Evolutionary conservation across 345 rosid genomes (phyloP).

Genomic region (Eucalyptus leucophloia): DNA sequence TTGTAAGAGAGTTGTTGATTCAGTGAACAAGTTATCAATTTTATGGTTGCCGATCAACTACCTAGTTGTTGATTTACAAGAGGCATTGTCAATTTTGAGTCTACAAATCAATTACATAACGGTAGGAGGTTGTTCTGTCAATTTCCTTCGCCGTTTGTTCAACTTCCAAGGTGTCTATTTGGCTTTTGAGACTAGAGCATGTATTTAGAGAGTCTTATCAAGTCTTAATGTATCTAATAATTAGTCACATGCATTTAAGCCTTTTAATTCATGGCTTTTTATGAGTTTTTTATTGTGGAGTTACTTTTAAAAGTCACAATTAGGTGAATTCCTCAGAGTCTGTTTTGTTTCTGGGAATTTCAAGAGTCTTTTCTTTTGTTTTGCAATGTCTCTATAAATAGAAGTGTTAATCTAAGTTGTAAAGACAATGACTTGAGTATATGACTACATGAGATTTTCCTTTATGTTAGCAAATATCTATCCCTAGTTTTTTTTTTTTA

Average conservation of each 20-base stretch:
- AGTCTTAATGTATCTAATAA: not conserved
- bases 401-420: not conserved
- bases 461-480: not conserved
- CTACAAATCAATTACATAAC: not conserved
- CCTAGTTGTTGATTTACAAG: not conserved
- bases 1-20: not conserved
- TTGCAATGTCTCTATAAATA: not conserved
- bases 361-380: not conserved
- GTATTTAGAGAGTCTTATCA: not conserved
- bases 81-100: not conserved
- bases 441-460: not conserved
- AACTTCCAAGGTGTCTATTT: not conserved
- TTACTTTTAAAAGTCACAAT: not conserved
- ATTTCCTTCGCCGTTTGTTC: not conserved
- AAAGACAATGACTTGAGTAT: not conserved
- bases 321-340: not conserved
- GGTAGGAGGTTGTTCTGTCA: not conserved
- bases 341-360: not conserved
- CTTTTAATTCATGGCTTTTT: too few relatives aligned
- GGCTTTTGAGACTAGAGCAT: not conserved
- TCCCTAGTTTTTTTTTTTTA: not conserved
- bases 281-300: not conserved
- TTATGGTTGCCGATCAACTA: not conserved
- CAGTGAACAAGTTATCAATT: not conserved
- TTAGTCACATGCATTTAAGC: not conserved